Percentiles rank a stretch among this genome's conserved stretches.
Conservation (phyloP, 768 basidiomycete genomes). For the Tubosaeta sp. region DNA sequence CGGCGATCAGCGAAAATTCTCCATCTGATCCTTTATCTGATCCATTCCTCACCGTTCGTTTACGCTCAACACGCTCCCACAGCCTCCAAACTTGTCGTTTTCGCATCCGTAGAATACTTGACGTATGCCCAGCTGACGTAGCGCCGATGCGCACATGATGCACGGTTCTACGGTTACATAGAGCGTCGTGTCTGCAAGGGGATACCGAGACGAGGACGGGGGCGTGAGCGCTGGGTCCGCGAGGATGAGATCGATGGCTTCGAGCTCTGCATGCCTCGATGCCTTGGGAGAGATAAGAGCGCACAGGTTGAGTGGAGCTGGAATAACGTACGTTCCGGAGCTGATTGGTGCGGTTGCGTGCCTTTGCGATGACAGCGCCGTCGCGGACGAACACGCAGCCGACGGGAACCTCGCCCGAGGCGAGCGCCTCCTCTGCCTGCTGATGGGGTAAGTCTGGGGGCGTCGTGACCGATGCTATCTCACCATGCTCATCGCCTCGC, state of each 20-base stretch:
- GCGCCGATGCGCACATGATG: conserved; percentile 97
- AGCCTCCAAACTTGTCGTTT: conserved; percentile 96
- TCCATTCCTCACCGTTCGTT: conserved; percentile 57
- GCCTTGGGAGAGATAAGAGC: conserved; percentile 52
- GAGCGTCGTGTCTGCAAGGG: conserved; percentile 74
- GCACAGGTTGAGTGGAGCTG: background rate
- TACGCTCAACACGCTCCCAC: conserved; percentile 89
- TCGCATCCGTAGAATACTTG: conserved; percentile 90
- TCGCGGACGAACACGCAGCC: conserved; percentile 92
- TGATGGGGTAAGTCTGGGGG: background rate
- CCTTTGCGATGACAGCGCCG: conserved; percentile 72
- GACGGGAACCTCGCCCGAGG: conserved; percentile 87
- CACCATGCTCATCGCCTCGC: conserved; percentile 79
- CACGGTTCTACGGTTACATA: conserved; percentile 99
- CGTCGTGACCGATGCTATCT: conserved; percentile 8
- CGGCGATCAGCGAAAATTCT: background rate
- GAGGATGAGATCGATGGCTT: conserved; percentile 89
- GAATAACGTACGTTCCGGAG: conserved; percentile 69
- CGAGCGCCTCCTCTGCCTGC: conserved; percentile 83
- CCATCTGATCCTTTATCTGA: background rate
- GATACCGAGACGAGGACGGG: conserved; percentile 39
- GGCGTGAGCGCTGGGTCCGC: conserved; percentile 57
- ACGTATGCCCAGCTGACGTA: conserved; percentile 89
- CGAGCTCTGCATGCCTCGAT: conserved; percentile 95
- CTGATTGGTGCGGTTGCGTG: conserved; percentile 92